phyloP scores from a whole-genome alignment of 2,329 filamentous ascomycete genomes.

The Dactylonectria macrodidyma region DNA sequence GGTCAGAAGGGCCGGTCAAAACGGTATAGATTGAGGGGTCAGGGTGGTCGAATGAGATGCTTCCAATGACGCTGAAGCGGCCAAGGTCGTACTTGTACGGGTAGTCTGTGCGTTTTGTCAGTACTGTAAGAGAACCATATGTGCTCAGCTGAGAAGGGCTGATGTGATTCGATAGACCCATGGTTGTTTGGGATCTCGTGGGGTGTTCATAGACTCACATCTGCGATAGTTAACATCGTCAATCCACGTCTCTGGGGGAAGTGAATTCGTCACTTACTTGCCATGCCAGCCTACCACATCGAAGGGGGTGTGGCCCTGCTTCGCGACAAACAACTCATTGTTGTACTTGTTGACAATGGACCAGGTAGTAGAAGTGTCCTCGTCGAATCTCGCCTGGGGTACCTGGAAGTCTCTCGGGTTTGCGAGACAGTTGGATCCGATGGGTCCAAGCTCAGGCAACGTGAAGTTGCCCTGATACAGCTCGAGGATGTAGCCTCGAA shows the following conservation, averaged over 20 bases:
- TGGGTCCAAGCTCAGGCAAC: constrained; percentile 80
- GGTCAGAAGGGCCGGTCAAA: constrained; percentile 72
- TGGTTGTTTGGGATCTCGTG: no score
- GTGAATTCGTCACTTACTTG: constrained; percentile 69
- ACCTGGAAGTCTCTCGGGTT: constrained; percentile 83
- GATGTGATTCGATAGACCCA: not conserved
- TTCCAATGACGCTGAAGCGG: constrained; percentile 82
- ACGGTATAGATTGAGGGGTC: constrained; percentile 86
- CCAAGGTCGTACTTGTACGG: constrained; percentile 88
- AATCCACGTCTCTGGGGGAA: not conserved
- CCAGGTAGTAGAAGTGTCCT: constrained; percentile 66
- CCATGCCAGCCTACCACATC: constrained; percentile 88
- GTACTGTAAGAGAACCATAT: not conserved
- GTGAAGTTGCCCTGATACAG: constrained; percentile 80
- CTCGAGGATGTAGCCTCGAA: constrained; percentile 82
- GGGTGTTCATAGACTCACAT: constrained; percentile 28
- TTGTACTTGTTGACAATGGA: constrained; percentile 76
- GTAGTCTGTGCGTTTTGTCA: constrained; percentile 35
- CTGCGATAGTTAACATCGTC: constrained; percentile 25
- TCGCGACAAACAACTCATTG: constrained; percentile 69
- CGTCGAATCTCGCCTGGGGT: constrained; percentile 77
- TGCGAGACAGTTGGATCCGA: constrained; percentile 80
- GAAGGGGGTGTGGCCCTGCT: constrained; percentile 80
- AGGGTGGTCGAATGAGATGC: constrained; percentile 76
- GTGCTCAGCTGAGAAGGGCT: not conserved